Base-by-base conservation (phyloP, 2,329 filamentous ascomycete species). In the Paraconiothyrium brasiliense region DNA sequence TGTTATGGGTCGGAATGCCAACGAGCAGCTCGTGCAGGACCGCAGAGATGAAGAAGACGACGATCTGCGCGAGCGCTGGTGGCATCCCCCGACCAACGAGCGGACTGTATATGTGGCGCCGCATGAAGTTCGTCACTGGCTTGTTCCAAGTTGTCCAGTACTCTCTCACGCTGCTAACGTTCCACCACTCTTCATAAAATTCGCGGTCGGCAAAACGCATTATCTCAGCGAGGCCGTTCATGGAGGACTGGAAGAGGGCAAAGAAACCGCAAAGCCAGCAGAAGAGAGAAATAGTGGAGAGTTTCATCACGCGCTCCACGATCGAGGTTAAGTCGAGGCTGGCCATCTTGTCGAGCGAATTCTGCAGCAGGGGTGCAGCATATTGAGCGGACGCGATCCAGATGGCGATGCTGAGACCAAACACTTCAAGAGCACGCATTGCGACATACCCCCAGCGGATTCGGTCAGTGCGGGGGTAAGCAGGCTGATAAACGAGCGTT, bases 131-230 rank as follows among this genome's bases (percentile, higher is more conserved):
- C 74, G 97, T 97, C 6, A 99, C 94, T 0, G 95, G 95, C 77
- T 96, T 96, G 81, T 99, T 99, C 95, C 95, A 99, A 0, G 90
- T 92, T 24, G 94, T 89, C 94, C 94, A 97, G 82, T 99, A 99
- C 4, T 86, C 86, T 37, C 94, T 92, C 7, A 98, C 84, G 67
- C 90, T 93, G 58, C 90, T 71, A 2, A 78, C 76, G 75, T 99
- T 99, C 95, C 95, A 99, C 95, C 95, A 99, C 74, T 97, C 93
- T 41, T 92, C 90, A 78, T 99, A 99, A 78, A 99, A 99, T 56
- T 94, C 91, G 34, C 95, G 88, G 77, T 99, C 95, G 20, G 91
- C 95, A 72, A 99, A 99, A 47, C 87, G 86, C 83, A 93, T 91
- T 13, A 98, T 83, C 78, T 99, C 95, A 3, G 94, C 94, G 22